A percentile compares a stretch with the other conserved stretches of the same genome.
Conservation (phyloP, 768 basidiomycete genomes). For the Cystofilobasidium ferigula region DNA sequence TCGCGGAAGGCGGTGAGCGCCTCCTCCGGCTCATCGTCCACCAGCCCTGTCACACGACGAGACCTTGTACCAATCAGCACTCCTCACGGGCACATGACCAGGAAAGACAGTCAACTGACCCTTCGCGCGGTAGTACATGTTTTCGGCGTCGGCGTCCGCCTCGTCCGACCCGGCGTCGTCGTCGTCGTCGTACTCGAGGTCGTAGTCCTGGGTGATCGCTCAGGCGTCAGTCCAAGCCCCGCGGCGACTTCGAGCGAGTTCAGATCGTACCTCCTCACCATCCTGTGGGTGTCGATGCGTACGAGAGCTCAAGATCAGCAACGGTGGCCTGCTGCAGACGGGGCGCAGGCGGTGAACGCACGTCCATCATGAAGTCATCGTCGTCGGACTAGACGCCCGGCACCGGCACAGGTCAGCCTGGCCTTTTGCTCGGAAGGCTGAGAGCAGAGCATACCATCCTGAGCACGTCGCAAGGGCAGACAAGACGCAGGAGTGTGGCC, state of each 20-base stretch:
- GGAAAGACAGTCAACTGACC: constrained; percentile 45
- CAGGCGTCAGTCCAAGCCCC: not conserved
- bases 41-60: constrained; percentile 8
- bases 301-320: constrained; percentile 7
- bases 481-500: too few relatives aligned
- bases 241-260: not conserved
- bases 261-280: constrained; percentile 38
- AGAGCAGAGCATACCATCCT: too few relatives aligned
- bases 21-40: constrained; percentile 79
- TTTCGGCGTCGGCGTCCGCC: constrained; percentile 82
- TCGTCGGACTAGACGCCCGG: constrained; percentile 33
- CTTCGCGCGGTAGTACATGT: constrained; percentile 96
- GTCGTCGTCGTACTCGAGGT: constrained; percentile 90
- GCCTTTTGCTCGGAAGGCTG: too few relatives aligned
- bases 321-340: not conserved
- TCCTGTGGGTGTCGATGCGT: constrained; percentile 29
- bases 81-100: not conserved
- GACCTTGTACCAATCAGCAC: too few relatives aligned
- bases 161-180: constrained; percentile 47
- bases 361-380: constrained; percentile 41
- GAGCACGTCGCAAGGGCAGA: too few relatives aligned
- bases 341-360: constrained; percentile 24
- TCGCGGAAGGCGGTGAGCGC: constrained; percentile 78
- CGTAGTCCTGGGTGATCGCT: constrained; percentile 59
- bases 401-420: too few relatives aligned